These are phyloP conservation scores for Bipolaris bicolor DNA, from an alignment of 2,329 filamentous ascomycete genomes.

Conservation along the genomic window DNA sequence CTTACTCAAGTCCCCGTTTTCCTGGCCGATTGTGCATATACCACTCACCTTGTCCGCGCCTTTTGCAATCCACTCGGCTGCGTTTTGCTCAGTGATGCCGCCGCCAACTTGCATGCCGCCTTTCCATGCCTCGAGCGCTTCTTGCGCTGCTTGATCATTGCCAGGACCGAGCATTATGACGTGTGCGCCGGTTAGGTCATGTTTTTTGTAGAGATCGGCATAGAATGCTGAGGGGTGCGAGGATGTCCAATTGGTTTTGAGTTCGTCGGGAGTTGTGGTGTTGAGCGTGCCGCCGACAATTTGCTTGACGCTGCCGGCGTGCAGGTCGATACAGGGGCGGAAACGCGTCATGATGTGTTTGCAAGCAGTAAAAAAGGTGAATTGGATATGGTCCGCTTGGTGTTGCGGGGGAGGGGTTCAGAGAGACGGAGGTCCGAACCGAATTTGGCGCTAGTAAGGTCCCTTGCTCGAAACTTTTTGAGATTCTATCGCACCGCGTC, in stretches of 20 bases:
- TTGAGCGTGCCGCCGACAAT: slow-evolving; percentile 91
- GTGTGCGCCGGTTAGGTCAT: slow-evolving; percentile 78
- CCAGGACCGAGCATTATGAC: slow-evolving; percentile 95
- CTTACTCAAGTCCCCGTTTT: background rate
- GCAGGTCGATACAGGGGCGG: slow-evolving; percentile 94
- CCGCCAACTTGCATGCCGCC: slow-evolving; percentile 85
- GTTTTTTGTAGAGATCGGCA: slow-evolving; percentile 78
- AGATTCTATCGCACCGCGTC: background rate
- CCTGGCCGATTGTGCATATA: background rate
- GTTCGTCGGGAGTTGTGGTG: slow-evolving; percentile 41
- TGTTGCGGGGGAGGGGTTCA: slow-evolving; percentile 26
- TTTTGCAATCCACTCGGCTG: slow-evolving; percentile 80
- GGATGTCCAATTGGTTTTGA: slow-evolving; percentile 94
- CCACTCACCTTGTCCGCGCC: slow-evolving; percentile 83
- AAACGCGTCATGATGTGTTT: slow-evolving; percentile 79
- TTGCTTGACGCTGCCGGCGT: slow-evolving; percentile 97
- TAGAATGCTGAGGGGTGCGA: slow-evolving; percentile 81
- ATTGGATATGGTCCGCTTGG: background rate
- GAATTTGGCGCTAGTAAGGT: slow-evolving; percentile 24
- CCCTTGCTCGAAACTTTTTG: slow-evolving; percentile 12
- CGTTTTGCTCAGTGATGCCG: slow-evolving; percentile 88
- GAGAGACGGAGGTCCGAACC: slow-evolving; percentile 30
- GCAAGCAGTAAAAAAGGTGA: background rate
- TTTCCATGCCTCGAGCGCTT: slow-evolving; percentile 80
- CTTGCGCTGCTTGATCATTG: slow-evolving; percentile 78